A percentile compares a stretch with the other conserved stretches of the same genome.
These are phyloP conservation scores for Trichoderma sp. DNA, from an alignment of 2,329 filamentous ascomycete species.

Conservation along the genomic window DNA sequence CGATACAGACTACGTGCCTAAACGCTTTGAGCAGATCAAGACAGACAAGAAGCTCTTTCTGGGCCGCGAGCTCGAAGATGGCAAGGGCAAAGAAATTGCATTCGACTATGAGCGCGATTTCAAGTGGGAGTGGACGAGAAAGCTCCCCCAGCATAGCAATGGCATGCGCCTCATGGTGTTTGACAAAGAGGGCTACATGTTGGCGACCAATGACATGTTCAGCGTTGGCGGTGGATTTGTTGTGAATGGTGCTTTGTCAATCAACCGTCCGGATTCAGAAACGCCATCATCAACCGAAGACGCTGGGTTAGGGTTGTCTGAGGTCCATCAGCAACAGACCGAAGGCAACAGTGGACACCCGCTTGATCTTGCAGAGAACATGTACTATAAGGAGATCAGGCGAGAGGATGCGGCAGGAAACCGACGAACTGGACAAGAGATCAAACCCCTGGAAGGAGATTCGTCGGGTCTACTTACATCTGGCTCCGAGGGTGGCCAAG, in stretches of 20 bases:
- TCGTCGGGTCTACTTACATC: background rate
- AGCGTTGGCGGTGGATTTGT: slow-evolving; percentile 14
- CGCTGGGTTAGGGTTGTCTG: background rate
- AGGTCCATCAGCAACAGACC: background rate
- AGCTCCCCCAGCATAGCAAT: slow-evolving; percentile 13
- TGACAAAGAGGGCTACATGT: slow-evolving; percentile 15
- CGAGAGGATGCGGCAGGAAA: slow-evolving; percentile 9
- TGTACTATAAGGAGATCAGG: slow-evolving; percentile 14
- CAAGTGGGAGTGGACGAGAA: slow-evolving; percentile 12
- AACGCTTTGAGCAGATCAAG: slow-evolving; percentile 15
- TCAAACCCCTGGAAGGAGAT: background rate
- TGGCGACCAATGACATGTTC: slow-evolving; percentile 15
- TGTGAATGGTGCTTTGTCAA: slow-evolving; percentile 13
- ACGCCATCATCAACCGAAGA: background rate
- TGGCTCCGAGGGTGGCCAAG: background rate
- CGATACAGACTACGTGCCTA: slow-evolving; percentile 10
- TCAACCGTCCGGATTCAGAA: background rate
- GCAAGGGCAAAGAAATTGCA: slow-evolving; percentile 7
- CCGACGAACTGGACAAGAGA: slow-evolving; percentile 1
- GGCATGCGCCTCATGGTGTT: slow-evolving; percentile 15
- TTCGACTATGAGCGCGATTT: slow-evolving; percentile 14
- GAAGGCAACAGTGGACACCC: background rate
- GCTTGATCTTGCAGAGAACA: slow-evolving; percentile 9
- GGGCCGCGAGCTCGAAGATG: background rate
- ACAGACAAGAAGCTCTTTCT: slow-evolving; percentile 11